These are phyloP conservation scores for Boletus vinaceobasis DNA, from an alignment of 768 basidiomycete genomes.

Conservation along the genomic window DNA sequence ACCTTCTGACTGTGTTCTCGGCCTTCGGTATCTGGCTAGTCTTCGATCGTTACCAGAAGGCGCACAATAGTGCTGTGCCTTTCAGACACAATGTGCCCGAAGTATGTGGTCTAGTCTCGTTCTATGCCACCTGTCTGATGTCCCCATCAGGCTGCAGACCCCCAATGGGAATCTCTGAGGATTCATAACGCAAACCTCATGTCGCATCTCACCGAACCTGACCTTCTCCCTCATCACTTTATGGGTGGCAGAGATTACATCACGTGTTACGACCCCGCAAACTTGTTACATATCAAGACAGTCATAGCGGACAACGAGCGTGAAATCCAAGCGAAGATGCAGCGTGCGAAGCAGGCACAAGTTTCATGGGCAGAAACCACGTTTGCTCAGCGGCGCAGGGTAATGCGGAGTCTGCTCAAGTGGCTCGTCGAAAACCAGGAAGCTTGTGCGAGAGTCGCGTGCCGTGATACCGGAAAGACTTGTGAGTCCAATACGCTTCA, in stretches of 20 bases:
- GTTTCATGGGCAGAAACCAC: slow-evolving; percentile 68
- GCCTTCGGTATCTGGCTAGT: slow-evolving; percentile 80
- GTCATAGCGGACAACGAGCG: slow-evolving; percentile 67
- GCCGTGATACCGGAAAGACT: slow-evolving; percentile 95
- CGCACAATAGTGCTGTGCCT: slow-evolving; percentile 67
- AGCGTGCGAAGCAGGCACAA: slow-evolving; percentile 62
- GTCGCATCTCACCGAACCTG: slow-evolving; percentile 57
- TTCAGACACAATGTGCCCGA: slow-evolving; percentile 59
- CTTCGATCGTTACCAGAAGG: slow-evolving; percentile 67
- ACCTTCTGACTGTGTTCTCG: slow-evolving; percentile 66
- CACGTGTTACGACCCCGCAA: slow-evolving; percentile 91
- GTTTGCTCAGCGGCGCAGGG: slow-evolving; percentile 75
- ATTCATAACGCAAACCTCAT: slow-evolving; percentile 59
- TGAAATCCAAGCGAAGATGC: slow-evolving; percentile 75
- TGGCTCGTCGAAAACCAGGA: slow-evolving; percentile 95
- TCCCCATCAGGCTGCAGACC: slow-evolving; percentile 50
- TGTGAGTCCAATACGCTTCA: slow-evolving; percentile 43
- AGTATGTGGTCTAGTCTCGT: slow-evolving; percentile 39
- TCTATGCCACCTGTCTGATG: slow-evolving; percentile 13
- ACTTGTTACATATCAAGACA: slow-evolving; percentile 76
- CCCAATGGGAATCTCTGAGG: slow-evolving; percentile 51
- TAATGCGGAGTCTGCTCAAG: slow-evolving; percentile 81
- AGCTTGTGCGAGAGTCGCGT: slow-evolving; percentile 78
- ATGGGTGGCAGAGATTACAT: slow-evolving; percentile 62
- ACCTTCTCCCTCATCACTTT: slow-evolving; percentile 49